Base-by-base conservation (phyloP, 1,284 basidiomycete species). In the Amylostereum areolatum region DNA sequence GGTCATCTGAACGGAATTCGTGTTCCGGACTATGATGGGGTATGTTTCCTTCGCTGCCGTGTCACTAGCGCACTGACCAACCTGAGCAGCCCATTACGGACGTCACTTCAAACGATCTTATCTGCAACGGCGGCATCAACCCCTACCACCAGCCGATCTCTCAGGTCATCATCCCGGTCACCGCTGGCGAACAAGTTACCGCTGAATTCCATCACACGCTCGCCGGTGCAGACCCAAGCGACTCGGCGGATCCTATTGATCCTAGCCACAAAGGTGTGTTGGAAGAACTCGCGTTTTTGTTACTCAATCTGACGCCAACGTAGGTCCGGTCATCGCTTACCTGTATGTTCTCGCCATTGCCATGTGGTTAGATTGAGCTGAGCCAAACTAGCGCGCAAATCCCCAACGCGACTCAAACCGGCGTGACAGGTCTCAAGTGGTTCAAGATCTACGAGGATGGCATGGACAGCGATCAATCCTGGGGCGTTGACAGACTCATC, bases 71-170 rank as follows among this genome's bases (percentile, higher is more conserved):
- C 34, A 12, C 27, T 8, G 29, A n/a, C 11, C 29, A 36, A 28
- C 25, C 25, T 42, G 3, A 44, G 24, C 48, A 79, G 76, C 75
- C 77, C 6, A 77, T 80, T 49, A 74, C 57, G 34, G 73, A 79
- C 55, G 74, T 79, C 4, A 77, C 69, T 4, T 79, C 76, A 0
- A 79, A 78, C 61, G 67, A 80, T 57, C 46, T 81, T 41, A 78
- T 78, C 51, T 80, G 78, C 66, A 81, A 81, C 51, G 78, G 78
- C 31, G 78, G 78, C 29, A 79, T 80, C 58, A 81, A 51, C 41
- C 41, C 41, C 41, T 75, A 76, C 56, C 75, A 75, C 55, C 73
- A 71, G 57, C 71, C 74, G 12, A 59, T 81, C 52, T 66, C 77
- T 45, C 58, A 66, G 45, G 55, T 66, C 9, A 60, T 80, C 55